A percentile compares a stretch with the other conserved stretches of the same genome.
phyloP scores from a whole-genome alignment of 192 early-diverging fungal species.

The Coemansia umbellata region DNA sequence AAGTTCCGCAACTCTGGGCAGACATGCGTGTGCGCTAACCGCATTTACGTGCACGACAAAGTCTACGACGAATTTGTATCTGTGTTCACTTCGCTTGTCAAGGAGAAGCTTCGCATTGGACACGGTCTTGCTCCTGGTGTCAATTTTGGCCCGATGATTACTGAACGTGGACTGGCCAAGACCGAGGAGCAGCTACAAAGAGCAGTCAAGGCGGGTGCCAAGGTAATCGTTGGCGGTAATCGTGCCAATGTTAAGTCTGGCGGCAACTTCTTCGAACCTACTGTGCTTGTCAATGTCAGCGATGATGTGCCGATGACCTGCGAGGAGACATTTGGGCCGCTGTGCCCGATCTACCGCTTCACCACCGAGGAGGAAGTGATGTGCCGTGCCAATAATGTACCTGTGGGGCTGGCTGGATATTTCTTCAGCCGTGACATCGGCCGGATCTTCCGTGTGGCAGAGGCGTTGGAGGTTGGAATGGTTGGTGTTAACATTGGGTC shows the following conservation, averaged over 20 bases:
- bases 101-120: conserved; percentile 60
- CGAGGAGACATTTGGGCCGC: conserved; percentile 92
- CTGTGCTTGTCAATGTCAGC: conserved; percentile 68
- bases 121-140: conserved; percentile 64
- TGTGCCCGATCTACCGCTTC: conserved; percentile 76
- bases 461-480: conserved; percentile 81
- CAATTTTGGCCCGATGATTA: conserved; percentile 82
- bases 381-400: conserved; percentile 65
- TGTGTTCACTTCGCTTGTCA: conserved; percentile 60
- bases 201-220: conserved; percentile 69
- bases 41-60: conserved; percentile 65
- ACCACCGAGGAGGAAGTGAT: conserved; percentile 77
- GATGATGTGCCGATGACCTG: conserved; percentile 63
- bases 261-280: conserved; percentile 81
- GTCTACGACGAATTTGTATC: conserved; percentile 63
- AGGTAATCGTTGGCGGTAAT: conserved; percentile 62
- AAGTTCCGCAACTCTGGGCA: conserved; percentile 70
- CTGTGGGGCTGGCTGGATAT: conserved; percentile 78
- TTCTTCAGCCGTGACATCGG: conserved; percentile 74
- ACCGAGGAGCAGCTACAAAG: conserved; percentile 65
- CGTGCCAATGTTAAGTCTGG: conserved; percentile 7
- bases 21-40: conserved; percentile 68
- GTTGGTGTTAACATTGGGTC: conserved; percentile 82
- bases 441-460: conserved; percentile 76
- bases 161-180: conserved; percentile 62